Percentiles rank a stretch among this genome's conserved stretches.
Evolutionary conservation across 2,329 filamentous ascomycete species (phyloP).

Genomic region (Shiraia sp.): DNA sequence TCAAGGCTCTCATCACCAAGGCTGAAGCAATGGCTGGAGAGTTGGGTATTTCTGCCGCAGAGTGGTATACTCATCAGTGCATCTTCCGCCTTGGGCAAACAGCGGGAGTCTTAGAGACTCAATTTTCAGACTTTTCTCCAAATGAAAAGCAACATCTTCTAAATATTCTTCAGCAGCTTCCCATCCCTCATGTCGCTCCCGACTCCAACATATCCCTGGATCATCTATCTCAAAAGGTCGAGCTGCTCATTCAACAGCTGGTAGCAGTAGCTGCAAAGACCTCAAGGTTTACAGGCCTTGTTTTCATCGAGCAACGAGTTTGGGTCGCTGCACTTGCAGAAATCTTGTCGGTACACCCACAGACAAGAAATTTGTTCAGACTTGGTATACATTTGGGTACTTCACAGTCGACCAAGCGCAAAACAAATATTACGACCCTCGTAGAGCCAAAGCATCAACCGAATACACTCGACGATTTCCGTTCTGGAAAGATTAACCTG

Average conservation of each 20-base stretch:
- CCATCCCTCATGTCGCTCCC: slow-evolving; percentile 3
- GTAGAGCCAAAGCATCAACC: slow-evolving; percentile 53
- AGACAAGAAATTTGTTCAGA: slow-evolving; percentile 39
- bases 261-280: slow-evolving; percentile 31
- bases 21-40: slow-evolving; percentile 41
- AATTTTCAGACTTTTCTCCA: slow-evolving; percentile 34
- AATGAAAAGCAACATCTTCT: slow-evolving; percentile 44
- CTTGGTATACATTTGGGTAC: slow-evolving; percentile 59
- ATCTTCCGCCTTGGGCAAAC: slow-evolving; percentile 31
- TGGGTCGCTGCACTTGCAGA: slow-evolving; percentile 49
- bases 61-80: slow-evolving; percentile 47
- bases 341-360: slow-evolving; percentile 39
- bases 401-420: slow-evolving; percentile 48
- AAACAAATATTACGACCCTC: slow-evolving; percentile 55
- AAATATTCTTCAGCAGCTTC: slow-evolving; percentile 21
- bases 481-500: slow-evolving; percentile 57
- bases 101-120: slow-evolving; percentile 19
- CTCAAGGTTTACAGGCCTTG: slow-evolving; percentile 45
- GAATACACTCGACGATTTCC: slow-evolving; percentile 59
- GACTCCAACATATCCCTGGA: slow-evolving; percentile 15
- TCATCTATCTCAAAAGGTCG: slow-evolving; percentile 40
- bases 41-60: slow-evolving; percentile 43
- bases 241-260: slow-evolving; percentile 43
- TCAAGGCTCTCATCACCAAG: slow-evolving; percentile 40
- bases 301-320: slow-evolving; percentile 53